Evolutionary conservation across 345 rosid genomes (phyloP).

Genomic region (Abelmoschus esculentus): DNA sequence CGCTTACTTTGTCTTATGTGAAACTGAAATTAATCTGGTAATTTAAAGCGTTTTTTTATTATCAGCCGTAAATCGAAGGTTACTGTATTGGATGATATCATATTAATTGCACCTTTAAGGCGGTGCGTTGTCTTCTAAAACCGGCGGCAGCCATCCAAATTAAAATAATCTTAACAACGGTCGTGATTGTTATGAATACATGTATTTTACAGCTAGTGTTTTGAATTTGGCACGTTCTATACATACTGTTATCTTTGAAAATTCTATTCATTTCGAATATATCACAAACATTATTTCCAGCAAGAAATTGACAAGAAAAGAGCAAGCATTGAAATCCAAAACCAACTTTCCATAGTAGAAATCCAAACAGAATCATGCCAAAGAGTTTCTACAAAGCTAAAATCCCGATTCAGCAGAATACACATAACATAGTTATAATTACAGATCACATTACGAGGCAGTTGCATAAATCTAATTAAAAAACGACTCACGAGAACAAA

Average conservation of each 20-base stretch:
- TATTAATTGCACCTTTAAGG: neutral
- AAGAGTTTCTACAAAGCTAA: neutral
- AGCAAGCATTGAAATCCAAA: neutral
- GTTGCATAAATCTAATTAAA: neutral
- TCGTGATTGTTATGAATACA: too few species aligned
- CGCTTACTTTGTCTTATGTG: neutral
- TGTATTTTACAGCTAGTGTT: too few species aligned
- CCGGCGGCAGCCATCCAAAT: neutral
- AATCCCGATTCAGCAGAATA: neutral
- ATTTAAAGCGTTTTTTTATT: neutral
- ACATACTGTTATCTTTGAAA: too few species aligned
- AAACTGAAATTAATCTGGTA: neutral
- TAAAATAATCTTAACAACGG: too few species aligned
- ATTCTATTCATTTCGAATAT: too few species aligned
- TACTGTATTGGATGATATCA: neutral
- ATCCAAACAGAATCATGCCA: neutral
- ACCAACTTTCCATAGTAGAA: neutral
- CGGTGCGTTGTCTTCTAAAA: neutral
- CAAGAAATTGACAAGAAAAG: neutral
- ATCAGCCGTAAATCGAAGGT: neutral
- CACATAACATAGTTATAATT: neutral
- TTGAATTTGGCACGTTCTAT: too few species aligned
- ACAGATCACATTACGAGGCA: neutral
- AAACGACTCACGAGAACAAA: neutral
- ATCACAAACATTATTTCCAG: too few species aligned